Percentiles rank a stretch among this genome's conserved stretches.
Evolutionary conservation across 2,329 filamentous ascomycete genomes (phyloP).

Genomic region (Stachybotrys echinatus): DNA sequence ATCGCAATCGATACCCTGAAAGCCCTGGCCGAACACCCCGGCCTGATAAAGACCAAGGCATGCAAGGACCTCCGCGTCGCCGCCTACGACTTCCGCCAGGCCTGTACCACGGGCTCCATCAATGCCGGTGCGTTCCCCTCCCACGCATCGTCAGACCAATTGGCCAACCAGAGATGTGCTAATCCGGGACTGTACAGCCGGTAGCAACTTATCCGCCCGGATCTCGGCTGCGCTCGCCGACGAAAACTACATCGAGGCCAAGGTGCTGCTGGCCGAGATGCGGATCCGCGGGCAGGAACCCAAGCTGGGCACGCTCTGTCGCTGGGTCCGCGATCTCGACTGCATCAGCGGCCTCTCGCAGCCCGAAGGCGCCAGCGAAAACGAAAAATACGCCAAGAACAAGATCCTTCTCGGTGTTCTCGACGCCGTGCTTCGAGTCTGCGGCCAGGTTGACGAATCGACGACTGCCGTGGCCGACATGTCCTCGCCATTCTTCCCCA

Average conservation of each 20-base stretch:
- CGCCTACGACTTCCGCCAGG: constrained; percentile 64
- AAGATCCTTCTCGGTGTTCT: constrained; percentile 54
- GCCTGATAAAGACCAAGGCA: constrained; percentile 61
- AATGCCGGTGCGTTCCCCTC: constrained; percentile 38
- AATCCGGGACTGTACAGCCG: no score
- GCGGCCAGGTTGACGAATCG: constrained; percentile 53
- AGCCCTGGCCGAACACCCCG: constrained; percentile 52
- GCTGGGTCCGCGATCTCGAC: constrained; percentile 68
- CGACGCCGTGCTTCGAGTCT: constrained; percentile 59
- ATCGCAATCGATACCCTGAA: constrained; percentile 60
- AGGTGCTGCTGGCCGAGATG: constrained; percentile 65
- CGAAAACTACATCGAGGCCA: constrained; percentile 60
- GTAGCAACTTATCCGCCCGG: constrained; percentile 59
- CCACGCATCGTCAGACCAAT: no score
- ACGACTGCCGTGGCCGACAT: constrained; percentile 19
- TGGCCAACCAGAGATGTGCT: no score
- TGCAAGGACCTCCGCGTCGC: constrained; percentile 63
- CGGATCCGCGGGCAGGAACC: constrained; percentile 59
- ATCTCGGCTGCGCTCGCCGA: constrained; percentile 63
- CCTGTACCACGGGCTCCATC: constrained; percentile 62
- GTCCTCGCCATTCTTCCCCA: constrained; percentile 33
- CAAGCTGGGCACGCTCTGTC: constrained; percentile 63
- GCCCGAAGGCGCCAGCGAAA: constrained; percentile 29
- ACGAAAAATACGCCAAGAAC: constrained; percentile 38
- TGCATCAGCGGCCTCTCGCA: constrained; percentile 60